A percentile compares a stretch with the other conserved stretches of the same genome.
Conservation (phyloP, 225 moss, liverwort and hornwort genomes). For the Polytrichum commune region DNA sequence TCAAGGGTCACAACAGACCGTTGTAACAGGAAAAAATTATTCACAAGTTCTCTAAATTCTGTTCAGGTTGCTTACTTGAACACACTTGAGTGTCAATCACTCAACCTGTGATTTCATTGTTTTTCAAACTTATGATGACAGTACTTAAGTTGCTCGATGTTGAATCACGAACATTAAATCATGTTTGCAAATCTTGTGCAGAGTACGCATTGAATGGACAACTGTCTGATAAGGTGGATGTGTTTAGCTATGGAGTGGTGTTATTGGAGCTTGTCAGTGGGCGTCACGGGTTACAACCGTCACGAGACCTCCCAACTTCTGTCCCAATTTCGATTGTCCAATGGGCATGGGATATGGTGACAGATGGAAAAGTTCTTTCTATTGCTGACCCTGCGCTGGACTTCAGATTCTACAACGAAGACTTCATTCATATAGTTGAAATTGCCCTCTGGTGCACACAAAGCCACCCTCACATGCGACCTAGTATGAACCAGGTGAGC, state of each 20-base stretch:
- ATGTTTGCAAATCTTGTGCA: background rate
- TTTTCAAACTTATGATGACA: background rate
- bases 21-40: too few species aligned
- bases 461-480: constrained; percentile 33
- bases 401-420: constrained; percentile 20
- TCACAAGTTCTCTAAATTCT: too few species aligned
- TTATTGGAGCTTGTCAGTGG: constrained; percentile 32
- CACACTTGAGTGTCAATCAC: too few species aligned
- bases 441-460: constrained; percentile 34
- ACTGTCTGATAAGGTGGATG: constrained; percentile 27
- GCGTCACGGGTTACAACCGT: constrained; percentile 22
- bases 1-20: too few species aligned
- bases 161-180: background rate
- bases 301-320: constrained; percentile 8
- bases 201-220: constrained; percentile 34
- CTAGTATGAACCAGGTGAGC: constrained; percentile 27
- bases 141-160: background rate
- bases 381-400: constrained; percentile 17
- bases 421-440: constrained; percentile 21
- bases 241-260: constrained; percentile 47
- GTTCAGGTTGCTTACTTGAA: too few species aligned
- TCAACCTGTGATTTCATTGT: background rate
- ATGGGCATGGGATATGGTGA: constrained; percentile 30
- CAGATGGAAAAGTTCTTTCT: constrained; percentile 5
- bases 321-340: constrained; percentile 26